Conservation (phyloP, 148 eudicot species). For the Rhododendron molle region DNA sequence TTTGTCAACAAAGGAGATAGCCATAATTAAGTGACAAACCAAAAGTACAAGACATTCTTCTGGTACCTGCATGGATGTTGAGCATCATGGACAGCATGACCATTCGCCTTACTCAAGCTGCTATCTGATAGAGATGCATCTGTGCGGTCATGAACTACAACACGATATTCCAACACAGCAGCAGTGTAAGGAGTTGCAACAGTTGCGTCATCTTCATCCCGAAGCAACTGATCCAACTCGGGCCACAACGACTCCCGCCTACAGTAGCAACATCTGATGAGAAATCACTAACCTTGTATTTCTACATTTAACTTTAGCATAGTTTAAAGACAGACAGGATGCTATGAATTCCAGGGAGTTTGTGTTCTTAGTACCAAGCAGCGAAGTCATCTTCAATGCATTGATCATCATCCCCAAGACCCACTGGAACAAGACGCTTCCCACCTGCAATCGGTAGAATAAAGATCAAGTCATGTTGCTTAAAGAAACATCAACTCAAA, state of each 20-base stretch:
- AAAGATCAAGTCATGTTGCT: neutral
- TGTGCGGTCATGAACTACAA: constrained; percentile 42
- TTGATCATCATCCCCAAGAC: constrained; percentile 96
- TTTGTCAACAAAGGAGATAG: constrained; percentile 3
- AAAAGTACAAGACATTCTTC: neutral
- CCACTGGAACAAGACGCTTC: constrained; percentile 75
- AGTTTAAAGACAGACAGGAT: neutral
- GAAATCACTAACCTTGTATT: neutral
- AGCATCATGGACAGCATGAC: constrained; percentile 72
- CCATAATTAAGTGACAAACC: neutral
- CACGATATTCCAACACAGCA: constrained; percentile 79
- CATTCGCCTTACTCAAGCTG: constrained; percentile 64
- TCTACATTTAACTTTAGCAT: neutral
- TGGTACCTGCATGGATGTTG: constrained; percentile 92
- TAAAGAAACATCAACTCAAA: constrained; percentile 2
- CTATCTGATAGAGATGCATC: constrained; percentile 36
- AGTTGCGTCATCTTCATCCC: constrained; percentile 54
- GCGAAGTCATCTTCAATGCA: constrained; percentile 97
- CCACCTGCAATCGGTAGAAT: constrained; percentile 52
- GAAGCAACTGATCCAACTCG: constrained; percentile 78
- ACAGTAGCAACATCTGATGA: constrained; percentile 6
- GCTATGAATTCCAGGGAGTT: neutral
- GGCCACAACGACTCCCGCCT: constrained; percentile 95
- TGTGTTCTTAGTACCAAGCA: constrained; percentile 61
- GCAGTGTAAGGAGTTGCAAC: constrained; percentile 92